Base-by-base conservation (phyloP, 805 yeast genomes). In the Schizosaccharomyces octosporus region DNA sequence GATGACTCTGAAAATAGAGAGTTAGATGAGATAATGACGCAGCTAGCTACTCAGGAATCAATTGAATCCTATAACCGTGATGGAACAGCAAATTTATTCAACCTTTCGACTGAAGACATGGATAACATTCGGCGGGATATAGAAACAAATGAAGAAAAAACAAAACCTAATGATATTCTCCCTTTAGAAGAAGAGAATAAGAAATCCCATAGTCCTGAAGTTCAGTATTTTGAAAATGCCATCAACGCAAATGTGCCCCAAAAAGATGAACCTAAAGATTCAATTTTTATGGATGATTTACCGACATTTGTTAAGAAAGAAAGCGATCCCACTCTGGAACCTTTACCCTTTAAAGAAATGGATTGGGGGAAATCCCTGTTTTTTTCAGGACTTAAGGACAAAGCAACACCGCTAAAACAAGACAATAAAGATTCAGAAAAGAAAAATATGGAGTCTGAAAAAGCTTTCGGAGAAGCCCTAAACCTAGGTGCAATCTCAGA, bases 41-140 rank as follows among this genome's bases (percentile, higher is more conserved):
- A 57, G 45, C 19, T 29, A 70, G 64, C 48, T 63, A 59, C 29
- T 67, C 43, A 36, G 61, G 41, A 36, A 36, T 36, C 41, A 36
- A 36, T 36, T 9, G 15, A 36, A 13, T 9, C 41, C 15, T 36
- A 36, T 3, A 9, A 36, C 1, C 41, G 41, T 13, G 41, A 36
- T 36, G 41, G 41, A 13, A 36, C 41, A 9, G 11, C 41, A 36
- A 36, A 36, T 17, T 36, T 36, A 13, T 36, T 36, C 13, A 36
- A 36, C 4, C 41, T 36, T 13, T 36, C 41, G 5, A 36, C 41
- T 3, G 41, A 9, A 13, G 41, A 36, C 11, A 36, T 36, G 1
- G 41, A 36, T 13, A 36, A 36, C 41, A 36, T 36, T 36, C 41
- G 15, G 13, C 41, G 15, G 15, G 41, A 36, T 11, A 13, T 13